These are phyloP conservation scores for Cercospora zeae-maydis DNA, from an alignment of 2,329 filamentous ascomycete genomes.

Conservation along the genomic window DNA sequence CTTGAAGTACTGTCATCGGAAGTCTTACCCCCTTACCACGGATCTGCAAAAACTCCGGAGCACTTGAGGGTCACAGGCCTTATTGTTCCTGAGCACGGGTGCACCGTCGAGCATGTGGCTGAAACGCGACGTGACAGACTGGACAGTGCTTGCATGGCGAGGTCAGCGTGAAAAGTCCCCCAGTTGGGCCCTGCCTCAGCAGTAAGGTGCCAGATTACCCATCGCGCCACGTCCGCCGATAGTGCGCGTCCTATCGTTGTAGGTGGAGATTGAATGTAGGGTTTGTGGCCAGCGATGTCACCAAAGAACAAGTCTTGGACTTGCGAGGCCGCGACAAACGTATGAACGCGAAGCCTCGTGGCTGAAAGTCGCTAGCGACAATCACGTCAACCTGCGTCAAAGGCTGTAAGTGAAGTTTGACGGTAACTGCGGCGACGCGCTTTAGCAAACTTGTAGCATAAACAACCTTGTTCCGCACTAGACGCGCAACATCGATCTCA, in stretches of 20 bases:
- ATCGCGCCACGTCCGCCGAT: background rate
- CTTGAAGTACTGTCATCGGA: background rate
- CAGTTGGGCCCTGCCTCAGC: background rate
- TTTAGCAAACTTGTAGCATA: constrained; percentile 3
- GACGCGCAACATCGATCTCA: background rate
- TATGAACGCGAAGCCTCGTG: background rate
- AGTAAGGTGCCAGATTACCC: too few relatives aligned
- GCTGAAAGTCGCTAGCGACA: background rate
- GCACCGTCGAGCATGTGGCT: background rate
- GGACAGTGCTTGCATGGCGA: too few relatives aligned
- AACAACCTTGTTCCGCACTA: background rate
- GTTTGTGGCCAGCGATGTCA: too few relatives aligned
- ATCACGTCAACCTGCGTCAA: background rate
- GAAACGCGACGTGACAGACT: background rate
- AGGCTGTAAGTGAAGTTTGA: background rate
- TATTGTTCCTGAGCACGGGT: background rate
- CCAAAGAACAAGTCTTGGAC: too few relatives aligned
- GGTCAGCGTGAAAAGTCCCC: too few relatives aligned
- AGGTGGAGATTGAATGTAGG: too few relatives aligned
- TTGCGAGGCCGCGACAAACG: background rate
- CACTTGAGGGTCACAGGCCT: background rate
- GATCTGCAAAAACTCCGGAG: background rate
- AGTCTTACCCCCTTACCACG: background rate
- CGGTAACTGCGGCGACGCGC: background rate
- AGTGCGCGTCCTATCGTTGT: background rate